These are phyloP conservation scores for Cyclotella baltica DNA, from an alignment of 108 stramenopile species.

Conservation along the genomic window DNA sequence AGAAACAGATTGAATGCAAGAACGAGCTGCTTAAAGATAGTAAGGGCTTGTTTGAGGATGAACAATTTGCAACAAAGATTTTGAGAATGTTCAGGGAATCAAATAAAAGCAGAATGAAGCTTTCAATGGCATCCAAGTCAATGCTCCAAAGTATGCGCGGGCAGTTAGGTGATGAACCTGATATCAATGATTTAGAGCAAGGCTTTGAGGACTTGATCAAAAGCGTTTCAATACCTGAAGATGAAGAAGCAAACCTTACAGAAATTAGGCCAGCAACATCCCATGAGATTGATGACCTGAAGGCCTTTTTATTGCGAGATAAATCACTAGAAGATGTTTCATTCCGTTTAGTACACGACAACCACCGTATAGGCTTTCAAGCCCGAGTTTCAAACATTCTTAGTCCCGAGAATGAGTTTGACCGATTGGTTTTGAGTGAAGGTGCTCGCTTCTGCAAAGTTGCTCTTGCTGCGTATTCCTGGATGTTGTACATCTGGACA, in stretches of 20 bases:
- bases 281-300: not conserved
- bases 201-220: not conserved
- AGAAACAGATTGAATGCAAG: slow-evolving; percentile 51
- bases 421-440: slow-evolving; percentile 69
- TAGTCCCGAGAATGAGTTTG: slow-evolving; percentile 57
- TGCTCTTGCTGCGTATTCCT: slow-evolving; percentile 89
- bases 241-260: slow-evolving; percentile 24
- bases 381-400: slow-evolving; percentile 50
- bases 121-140: not conserved
- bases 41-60: slow-evolving; percentile 43
- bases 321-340: not conserved
- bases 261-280: not conserved
- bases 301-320: not conserved
- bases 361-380: slow-evolving; percentile 24
- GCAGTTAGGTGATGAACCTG: not conserved
- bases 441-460: slow-evolving; percentile 81
- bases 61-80: slow-evolving; percentile 19
- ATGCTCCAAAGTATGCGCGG: not conserved
- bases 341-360: slow-evolving; percentile 16
- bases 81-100: slow-evolving; percentile 39
- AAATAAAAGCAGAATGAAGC: not conserved
- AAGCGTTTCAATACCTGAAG: not conserved
- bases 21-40: slow-evolving; percentile 35
- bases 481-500: slow-evolving; percentile 88
- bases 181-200: not conserved